A percentile compares a stretch with the other conserved stretches of the same genome.
Evolutionary conservation across 768 basidiomycete species (phyloP).

Genomic region (Cytidiella melzeri): DNA sequence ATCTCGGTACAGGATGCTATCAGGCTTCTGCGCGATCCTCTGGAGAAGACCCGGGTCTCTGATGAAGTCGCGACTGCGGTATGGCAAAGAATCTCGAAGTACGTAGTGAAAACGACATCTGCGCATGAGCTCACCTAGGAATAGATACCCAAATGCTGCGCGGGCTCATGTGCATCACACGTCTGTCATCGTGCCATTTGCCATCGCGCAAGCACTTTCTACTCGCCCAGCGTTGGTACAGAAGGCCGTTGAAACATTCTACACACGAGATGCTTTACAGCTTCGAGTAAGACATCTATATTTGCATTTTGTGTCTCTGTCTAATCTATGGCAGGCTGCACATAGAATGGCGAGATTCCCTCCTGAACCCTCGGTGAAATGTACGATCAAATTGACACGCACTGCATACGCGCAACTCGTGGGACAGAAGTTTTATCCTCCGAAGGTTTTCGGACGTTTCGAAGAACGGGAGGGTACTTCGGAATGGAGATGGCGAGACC

Average conservation of each 20-base stretch:
- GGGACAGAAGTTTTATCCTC: constrained; percentile 89
- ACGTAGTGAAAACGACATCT: too few species aligned
- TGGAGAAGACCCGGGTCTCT: constrained; percentile 54
- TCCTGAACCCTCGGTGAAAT: constrained; percentile 56
- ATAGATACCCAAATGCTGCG: constrained; percentile 66
- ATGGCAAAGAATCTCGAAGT: constrained; percentile 69
- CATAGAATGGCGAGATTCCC: constrained; percentile 90
- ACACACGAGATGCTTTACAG: constrained; percentile 89
- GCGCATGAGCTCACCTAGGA: too few species aligned
- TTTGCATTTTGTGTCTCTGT: background rate
- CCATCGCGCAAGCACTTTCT: constrained; percentile 69
- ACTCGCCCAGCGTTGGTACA: constrained; percentile 68
- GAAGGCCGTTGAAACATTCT: constrained; percentile 87
- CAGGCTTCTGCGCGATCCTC: constrained; percentile 48
- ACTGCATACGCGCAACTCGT: constrained; percentile 91
- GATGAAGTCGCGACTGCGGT: constrained; percentile 54
- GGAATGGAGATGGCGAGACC: constrained; percentile 74
- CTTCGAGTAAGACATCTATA: constrained; percentile 55
- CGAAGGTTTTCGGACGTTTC: constrained; percentile 81
- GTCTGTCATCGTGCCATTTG: constrained; percentile 72
- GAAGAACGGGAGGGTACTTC: constrained; percentile 52
- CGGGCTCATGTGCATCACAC: constrained; percentile 69
- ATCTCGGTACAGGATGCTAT: constrained; percentile 60
- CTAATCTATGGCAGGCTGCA: constrained; percentile 52
- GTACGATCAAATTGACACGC: constrained; percentile 72